phyloP scores from a whole-genome alignment of 306 rosid genomes.

The Rosa rugosa region DNA sequence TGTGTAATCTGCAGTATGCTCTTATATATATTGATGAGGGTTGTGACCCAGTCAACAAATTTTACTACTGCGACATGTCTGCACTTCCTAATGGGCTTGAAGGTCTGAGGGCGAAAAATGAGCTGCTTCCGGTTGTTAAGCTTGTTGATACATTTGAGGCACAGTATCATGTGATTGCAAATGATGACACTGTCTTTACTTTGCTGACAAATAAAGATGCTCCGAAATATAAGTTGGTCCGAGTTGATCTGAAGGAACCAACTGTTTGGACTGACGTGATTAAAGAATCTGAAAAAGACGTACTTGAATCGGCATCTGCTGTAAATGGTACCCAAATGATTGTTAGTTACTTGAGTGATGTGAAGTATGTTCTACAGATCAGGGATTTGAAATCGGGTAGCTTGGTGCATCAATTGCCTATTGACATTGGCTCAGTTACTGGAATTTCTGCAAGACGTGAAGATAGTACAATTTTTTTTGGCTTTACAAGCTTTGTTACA shows the following conservation, averaged over 20 bases:
- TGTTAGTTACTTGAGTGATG: slow-evolving; percentile 88
- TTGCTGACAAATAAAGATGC: slow-evolving; percentile 88
- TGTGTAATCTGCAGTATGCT: slow-evolving; percentile 54
- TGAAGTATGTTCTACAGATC: slow-evolving; percentile 75
- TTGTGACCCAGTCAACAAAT: slow-evolving; percentile 88
- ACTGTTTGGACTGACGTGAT: slow-evolving; percentile 71
- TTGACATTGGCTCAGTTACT: slow-evolving; percentile 80
- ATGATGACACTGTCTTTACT: slow-evolving; percentile 78
- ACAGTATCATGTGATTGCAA: slow-evolving; percentile 59
- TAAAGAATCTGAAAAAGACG: slow-evolving; percentile 74
- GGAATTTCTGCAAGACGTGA: slow-evolving; percentile 77
- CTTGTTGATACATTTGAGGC: slow-evolving; percentile 77
- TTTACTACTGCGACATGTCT: slow-evolving; percentile 79
- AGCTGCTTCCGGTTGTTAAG: slow-evolving; percentile 71
- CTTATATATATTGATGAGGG: slow-evolving; percentile 62
- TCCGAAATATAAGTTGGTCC: slow-evolving; percentile 77
- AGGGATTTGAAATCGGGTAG: slow-evolving; percentile 85
- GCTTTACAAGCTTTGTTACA: slow-evolving; percentile 79
- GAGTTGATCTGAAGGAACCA: slow-evolving; percentile 80
- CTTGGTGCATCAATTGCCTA: slow-evolving; percentile 70
- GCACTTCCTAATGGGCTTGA: slow-evolving; percentile 66
- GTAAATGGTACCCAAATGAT: slow-evolving; percentile 76
- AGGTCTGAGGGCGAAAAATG: slow-evolving; percentile 56
- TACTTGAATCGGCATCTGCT: slow-evolving; percentile 73
- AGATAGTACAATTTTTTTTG: slow-evolving; percentile 61